Conservation (phyloP, 1,139 yeast genomes). For the Diutina mesorugosa region DNA sequence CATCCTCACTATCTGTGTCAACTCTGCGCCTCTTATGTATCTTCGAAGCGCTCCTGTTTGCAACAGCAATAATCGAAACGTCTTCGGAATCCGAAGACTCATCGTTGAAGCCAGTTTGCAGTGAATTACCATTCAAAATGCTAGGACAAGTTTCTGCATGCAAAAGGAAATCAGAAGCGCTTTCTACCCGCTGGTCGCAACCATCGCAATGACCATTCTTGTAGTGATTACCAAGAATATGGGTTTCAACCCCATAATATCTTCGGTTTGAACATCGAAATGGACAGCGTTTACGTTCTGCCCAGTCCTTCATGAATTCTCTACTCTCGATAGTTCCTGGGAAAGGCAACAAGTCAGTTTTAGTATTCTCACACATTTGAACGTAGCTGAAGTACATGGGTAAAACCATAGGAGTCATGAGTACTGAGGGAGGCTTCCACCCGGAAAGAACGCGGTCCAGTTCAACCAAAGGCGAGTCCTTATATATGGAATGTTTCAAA, state of each 20-base stretch:
- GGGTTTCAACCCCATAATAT: background rate
- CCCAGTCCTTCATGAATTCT: background rate
- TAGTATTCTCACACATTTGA: background rate
- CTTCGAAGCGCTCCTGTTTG: background rate
- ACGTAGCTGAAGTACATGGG: background rate
- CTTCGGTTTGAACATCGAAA: background rate
- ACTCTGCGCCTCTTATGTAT: background rate
- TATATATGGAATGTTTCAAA: background rate
- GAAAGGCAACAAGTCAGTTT: background rate
- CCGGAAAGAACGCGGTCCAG: background rate
- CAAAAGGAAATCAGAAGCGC: background rate
- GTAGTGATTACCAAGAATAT: background rate
- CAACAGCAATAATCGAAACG: background rate
- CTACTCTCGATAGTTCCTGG: background rate
- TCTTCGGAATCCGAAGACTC: background rate
- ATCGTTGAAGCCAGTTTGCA: background rate
- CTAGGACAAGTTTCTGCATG: background rate
- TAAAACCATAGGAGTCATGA: background rate
- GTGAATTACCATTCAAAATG: background rate
- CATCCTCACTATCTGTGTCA: background rate
- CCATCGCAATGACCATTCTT: background rate
- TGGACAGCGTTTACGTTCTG: background rate
- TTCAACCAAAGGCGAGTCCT: background rate
- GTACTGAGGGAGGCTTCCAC: background rate
- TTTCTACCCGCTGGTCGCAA: background rate